Evolutionary conservation across 2,329 filamentous ascomycete genomes (phyloP).

Genomic region (Colletotrichum acutatum): DNA sequence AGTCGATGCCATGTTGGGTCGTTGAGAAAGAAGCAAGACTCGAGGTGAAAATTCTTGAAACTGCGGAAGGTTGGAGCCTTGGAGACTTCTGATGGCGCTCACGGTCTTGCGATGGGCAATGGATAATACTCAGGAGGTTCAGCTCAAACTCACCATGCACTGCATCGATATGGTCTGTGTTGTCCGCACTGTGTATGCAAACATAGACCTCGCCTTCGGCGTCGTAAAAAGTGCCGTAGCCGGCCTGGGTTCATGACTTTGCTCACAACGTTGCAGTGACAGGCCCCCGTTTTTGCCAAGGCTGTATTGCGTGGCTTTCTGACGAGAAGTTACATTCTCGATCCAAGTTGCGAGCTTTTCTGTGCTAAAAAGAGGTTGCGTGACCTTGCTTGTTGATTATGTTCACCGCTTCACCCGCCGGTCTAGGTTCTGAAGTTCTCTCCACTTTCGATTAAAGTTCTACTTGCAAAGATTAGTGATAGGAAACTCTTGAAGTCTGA

Average conservation of each 20-base stretch:
- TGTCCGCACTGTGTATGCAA: not conserved
- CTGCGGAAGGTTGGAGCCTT: not conserved
- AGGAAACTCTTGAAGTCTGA: not conserved
- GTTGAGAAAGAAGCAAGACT: not conserved
- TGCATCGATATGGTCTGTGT: not conserved
- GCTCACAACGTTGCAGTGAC: not conserved
- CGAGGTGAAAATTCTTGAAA: not conserved
- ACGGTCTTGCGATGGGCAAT: not conserved
- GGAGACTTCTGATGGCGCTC: not conserved
- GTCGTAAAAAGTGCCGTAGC: not conserved
- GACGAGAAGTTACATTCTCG: not conserved
- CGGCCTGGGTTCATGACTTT: not conserved
- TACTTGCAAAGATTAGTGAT: not conserved
- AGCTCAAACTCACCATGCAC: not conserved
- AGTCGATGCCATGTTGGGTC: not conserved
- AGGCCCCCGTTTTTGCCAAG: not conserved
- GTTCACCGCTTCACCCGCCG: not conserved
- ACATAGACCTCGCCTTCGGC: not conserved
- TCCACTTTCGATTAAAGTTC: not conserved
- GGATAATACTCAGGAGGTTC: not conserved
- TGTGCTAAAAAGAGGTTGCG: not conserved
- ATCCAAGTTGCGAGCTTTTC: not conserved
- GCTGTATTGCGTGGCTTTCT: not conserved
- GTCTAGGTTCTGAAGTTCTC: not conserved
- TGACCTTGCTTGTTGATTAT: not conserved